Conservation (phyloP, 495 filamentous ascomycete genomes). For the Daldinia grandis region DNA sequence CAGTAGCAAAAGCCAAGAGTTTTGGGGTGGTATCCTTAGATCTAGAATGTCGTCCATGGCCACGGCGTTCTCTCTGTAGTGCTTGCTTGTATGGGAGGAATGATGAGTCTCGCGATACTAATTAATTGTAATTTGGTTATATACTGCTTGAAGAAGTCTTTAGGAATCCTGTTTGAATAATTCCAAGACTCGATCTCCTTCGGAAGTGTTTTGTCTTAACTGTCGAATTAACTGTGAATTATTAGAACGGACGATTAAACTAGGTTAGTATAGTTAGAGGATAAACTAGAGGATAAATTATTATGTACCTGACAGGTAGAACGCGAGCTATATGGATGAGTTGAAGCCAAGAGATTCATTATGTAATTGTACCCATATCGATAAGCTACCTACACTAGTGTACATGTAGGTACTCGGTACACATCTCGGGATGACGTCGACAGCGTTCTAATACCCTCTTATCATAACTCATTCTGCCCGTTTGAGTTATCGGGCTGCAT, state of each 20-base stretch:
- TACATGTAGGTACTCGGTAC: too few species aligned
- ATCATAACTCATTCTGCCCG: constrained; percentile 5
- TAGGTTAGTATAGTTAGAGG: not conserved
- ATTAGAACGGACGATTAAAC: too few species aligned
- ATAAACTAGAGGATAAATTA: not conserved
- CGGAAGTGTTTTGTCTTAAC: not conserved
- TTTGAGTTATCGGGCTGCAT: constrained; percentile 20
- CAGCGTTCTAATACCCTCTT: not conserved
- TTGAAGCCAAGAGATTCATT: not conserved
- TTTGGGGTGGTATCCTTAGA: not conserved
- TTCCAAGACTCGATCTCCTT: too few species aligned
- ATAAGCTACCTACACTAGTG: not conserved
- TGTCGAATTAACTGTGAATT: too few species aligned
- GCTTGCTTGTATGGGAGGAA: too few species aligned
- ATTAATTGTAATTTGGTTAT: too few species aligned
- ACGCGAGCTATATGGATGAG: not conserved
- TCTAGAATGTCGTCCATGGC: not conserved
- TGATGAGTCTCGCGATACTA: too few species aligned
- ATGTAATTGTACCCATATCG: not conserved
- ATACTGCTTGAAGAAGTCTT: too few species aligned
- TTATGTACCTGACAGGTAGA: too few species aligned
- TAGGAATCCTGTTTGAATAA: too few species aligned
- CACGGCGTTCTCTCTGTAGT: too few species aligned
- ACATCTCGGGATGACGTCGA: constrained; percentile 38
- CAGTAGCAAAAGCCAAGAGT: not conserved